Evolutionary conservation across 495 filamentous ascomycete genomes (phyloP).

Genomic region (Aspergillus asperescens): DNA sequence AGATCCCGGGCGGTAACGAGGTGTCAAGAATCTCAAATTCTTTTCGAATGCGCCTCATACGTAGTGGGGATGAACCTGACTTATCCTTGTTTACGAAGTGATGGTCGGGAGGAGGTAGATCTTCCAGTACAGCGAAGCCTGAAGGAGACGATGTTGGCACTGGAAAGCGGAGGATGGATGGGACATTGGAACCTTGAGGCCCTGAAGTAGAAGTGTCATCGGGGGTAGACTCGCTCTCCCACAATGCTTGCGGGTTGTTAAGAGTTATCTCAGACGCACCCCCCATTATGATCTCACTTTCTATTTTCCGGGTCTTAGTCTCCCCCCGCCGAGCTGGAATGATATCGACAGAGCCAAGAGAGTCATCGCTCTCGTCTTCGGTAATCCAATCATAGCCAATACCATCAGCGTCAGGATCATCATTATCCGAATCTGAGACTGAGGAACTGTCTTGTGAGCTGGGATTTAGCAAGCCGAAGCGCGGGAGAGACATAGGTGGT

Average conservation of each 20-base stretch:
- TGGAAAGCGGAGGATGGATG: constrained; percentile 17
- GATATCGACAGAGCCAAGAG: constrained; percentile 1
- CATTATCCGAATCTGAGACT: constrained; percentile 26
- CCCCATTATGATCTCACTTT: constrained; percentile 10
- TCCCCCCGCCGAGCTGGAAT: neutral
- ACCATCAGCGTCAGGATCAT: constrained; percentile 28
- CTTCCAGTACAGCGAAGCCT: constrained; percentile 42
- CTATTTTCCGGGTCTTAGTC: neutral
- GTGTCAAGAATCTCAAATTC: constrained; percentile 53
- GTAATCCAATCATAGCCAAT: constrained; percentile 32
- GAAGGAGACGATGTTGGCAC: constrained; percentile 24
- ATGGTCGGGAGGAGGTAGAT: constrained; percentile 42
- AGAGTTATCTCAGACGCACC: constrained; percentile 11
- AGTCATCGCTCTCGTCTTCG: constrained; percentile 15
- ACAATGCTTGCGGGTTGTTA: neutral
- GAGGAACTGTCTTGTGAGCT: neutral
- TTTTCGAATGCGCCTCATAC: constrained; percentile 46
- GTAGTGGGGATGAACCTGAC: constrained; percentile 9
- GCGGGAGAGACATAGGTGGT: neutral
- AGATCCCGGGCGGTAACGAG: constrained; percentile 52
- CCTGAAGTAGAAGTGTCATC: neutral
- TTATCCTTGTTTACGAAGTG: constrained; percentile 30
- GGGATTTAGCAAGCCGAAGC: neutral
- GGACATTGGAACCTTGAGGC: neutral
- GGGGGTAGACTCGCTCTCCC: neutral